phyloP scores from a whole-genome alignment of 2,329 filamentous ascomycete species.

The Aspergillus ruber region DNA sequence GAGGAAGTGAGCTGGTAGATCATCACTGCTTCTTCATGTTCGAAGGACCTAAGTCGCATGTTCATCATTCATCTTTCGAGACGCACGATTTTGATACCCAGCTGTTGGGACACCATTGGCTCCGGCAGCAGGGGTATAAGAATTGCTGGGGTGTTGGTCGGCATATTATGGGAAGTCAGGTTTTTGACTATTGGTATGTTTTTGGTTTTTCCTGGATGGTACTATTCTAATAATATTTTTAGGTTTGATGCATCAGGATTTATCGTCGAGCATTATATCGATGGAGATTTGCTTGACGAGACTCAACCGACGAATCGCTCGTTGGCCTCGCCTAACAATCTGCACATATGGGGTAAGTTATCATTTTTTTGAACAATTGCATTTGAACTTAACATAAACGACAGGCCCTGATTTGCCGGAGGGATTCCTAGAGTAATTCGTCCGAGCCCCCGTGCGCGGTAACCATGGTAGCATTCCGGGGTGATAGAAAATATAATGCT shows the following conservation, averaged over 20 bases:
- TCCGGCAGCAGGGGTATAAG: conserved; percentile 55
- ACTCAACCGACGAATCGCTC: conserved; percentile 39
- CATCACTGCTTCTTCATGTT: conserved; percentile 52
- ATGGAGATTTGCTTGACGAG: conserved; percentile 60
- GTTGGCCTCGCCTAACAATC: conserved; percentile 5
- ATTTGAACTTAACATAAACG: no score
- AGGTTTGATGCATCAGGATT: conserved; percentile 50
- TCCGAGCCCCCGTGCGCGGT: no score
- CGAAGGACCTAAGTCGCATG: conserved; percentile 35
- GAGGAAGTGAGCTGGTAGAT: conserved; percentile 44
- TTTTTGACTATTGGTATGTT: conserved; percentile 65
- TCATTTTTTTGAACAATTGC: neutral
- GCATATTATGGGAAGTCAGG: conserved; percentile 63
- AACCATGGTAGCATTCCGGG: no score
- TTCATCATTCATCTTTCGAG: conserved; percentile 65
- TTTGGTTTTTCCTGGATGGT: neutral
- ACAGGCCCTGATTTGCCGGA: neutral
- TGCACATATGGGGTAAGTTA: conserved; percentile 5
- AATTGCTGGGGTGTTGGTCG: conserved; percentile 65
- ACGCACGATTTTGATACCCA: conserved; percentile 67
- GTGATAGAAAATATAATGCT: no score
- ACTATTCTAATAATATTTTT: neutral
- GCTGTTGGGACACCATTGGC: conserved; percentile 63
- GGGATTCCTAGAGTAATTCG: neutral
- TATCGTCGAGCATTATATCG: conserved; percentile 65